Percentiles rank a stretch among this genome's conserved stretches.
These are phyloP conservation scores for Vitis hybrid DNA, from an alignment of 177 flowering plant genomes.

Conservation along the genomic window DNA sequence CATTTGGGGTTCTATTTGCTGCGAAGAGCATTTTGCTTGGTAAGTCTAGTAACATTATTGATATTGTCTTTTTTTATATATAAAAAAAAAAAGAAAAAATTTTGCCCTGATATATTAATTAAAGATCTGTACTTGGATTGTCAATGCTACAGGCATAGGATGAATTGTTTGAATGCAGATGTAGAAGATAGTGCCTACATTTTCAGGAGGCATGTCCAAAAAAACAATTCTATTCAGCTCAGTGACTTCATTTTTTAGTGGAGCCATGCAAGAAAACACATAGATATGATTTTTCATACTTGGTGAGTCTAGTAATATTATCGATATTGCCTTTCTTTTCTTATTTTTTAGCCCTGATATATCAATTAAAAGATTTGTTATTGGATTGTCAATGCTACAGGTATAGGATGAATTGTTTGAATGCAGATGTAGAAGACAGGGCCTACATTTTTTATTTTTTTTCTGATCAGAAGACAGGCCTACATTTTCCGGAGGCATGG, in stretches of 20 bases:
- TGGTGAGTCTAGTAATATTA: constrained; percentile 37
- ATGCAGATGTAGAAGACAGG: constrained; percentile 63
- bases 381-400: constrained; percentile 27
- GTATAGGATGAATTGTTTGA: constrained; percentile 88
- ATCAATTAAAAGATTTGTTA: background rate
- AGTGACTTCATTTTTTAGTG: constrained; percentile 83
- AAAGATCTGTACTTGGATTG: background rate
- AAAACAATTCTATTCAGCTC: constrained; percentile 37
- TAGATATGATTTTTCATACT: constrained; percentile 6
- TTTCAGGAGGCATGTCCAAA: constrained; percentile 23
- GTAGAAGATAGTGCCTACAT: constrained; percentile 71
- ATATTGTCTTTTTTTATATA: background rate
- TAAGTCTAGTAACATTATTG: constrained; percentile 11
- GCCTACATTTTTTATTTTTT: constrained; percentile 37
- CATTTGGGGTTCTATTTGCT: constrained; percentile 81
- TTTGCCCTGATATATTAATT: no score
- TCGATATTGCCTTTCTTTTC: background rate
- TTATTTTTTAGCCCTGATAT: no score
- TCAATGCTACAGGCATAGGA: constrained; percentile 65
- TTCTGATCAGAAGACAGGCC: no score
- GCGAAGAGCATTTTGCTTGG: constrained; percentile 94
- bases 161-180: constrained; percentile 76
- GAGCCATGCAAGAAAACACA: background rate
- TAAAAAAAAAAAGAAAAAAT: no score
- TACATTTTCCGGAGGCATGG: constrained; percentile 39